These are phyloP conservation scores for Talaromyces sp. DNA, from an alignment of 2,329 filamentous ascomycete genomes.

Conservation along the genomic window DNA sequence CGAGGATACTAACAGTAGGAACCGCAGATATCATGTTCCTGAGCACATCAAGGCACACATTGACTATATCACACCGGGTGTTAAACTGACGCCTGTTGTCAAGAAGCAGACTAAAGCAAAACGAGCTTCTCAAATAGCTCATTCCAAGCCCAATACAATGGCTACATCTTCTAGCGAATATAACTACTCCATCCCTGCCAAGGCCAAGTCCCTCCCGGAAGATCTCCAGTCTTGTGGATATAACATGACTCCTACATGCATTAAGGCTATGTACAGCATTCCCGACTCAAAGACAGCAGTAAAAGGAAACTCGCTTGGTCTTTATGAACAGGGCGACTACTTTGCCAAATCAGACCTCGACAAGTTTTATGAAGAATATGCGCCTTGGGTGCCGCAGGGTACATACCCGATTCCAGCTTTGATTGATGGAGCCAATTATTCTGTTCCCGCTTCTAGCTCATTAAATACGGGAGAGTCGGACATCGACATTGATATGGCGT, in stretches of 20 bases:
- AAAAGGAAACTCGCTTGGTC: slow-evolving; percentile 54
- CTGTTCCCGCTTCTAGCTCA: slow-evolving; percentile 36
- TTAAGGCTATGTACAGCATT: slow-evolving; percentile 53
- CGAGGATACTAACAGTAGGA: neutral
- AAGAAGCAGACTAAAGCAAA: slow-evolving; percentile 28
- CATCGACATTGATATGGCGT: slow-evolving; percentile 60
- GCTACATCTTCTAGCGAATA: neutral
- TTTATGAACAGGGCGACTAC: slow-evolving; percentile 58
- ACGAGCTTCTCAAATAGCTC: slow-evolving; percentile 21
- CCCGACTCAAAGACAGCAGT: slow-evolving; percentile 43
- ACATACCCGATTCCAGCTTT: slow-evolving; percentile 49
- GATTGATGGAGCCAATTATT: slow-evolving; percentile 53
- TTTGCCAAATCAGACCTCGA: slow-evolving; percentile 56
- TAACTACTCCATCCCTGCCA: slow-evolving; percentile 14
- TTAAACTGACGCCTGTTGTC: slow-evolving; percentile 49
- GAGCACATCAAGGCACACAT: slow-evolving; percentile 52
- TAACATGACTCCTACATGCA: slow-evolving; percentile 61
- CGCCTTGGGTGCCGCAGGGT: slow-evolving; percentile 45
- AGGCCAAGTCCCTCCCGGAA: slow-evolving; percentile 20
- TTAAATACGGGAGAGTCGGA: slow-evolving; percentile 51
- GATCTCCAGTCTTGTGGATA: slow-evolving; percentile 52
- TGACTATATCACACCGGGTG: slow-evolving; percentile 61
- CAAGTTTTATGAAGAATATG: slow-evolving; percentile 51
- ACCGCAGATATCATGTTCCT: slow-evolving; percentile 52
- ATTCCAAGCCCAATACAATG: slow-evolving; percentile 10